Percentiles rank a stretch among this genome's conserved stretches.
Conservation (phyloP, 495 filamentous ascomycete species). For the Cercophora scortea region DNA sequence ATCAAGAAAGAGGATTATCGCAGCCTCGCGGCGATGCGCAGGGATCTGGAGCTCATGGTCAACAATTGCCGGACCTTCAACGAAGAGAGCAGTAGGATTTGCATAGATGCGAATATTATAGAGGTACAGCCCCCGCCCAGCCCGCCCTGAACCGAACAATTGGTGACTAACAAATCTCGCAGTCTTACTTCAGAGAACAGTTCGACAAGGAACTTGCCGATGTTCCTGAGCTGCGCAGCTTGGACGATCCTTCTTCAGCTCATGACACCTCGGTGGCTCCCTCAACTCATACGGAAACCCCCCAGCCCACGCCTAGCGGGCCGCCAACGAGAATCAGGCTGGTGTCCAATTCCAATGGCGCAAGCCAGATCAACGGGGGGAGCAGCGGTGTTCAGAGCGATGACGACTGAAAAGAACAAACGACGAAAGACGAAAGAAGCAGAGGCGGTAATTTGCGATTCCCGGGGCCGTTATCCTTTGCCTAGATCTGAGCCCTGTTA, state of each 20-base stretch:
- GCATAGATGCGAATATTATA: slow-evolving; percentile 85
- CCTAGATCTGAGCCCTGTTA: no score
- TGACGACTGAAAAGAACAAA: slow-evolving; percentile 26
- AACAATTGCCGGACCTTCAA: slow-evolving; percentile 92
- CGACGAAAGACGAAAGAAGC: background rate
- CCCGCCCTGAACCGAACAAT: no score
- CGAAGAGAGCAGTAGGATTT: slow-evolving; percentile 85
- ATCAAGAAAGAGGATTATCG: slow-evolving; percentile 92
- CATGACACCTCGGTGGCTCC: slow-evolving; percentile 60
- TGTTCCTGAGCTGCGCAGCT: slow-evolving; percentile 66
- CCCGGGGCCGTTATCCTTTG: no score
- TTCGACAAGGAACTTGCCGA: slow-evolving; percentile 61
- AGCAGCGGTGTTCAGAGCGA: slow-evolving; percentile 35
- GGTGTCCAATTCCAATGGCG: slow-evolving; percentile 47
- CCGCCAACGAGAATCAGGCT: slow-evolving; percentile 43
- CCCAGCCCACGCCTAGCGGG: slow-evolving; percentile 44
- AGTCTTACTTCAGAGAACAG: slow-evolving; percentile 61
- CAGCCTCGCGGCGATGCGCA: slow-evolving; percentile 67
- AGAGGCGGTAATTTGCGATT: background rate
- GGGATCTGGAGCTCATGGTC: slow-evolving; percentile 76
- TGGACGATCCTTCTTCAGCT: slow-evolving; percentile 45
- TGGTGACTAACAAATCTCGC: slow-evolving; percentile 2
- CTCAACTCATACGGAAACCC: slow-evolving; percentile 62
- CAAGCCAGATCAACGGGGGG: slow-evolving; percentile 33
- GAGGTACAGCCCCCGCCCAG: slow-evolving; percentile 49